These are phyloP conservation scores for Hanseniaspora valbyensis DNA, from an alignment of 805 yeast species.

Conservation along the genomic window DNA sequence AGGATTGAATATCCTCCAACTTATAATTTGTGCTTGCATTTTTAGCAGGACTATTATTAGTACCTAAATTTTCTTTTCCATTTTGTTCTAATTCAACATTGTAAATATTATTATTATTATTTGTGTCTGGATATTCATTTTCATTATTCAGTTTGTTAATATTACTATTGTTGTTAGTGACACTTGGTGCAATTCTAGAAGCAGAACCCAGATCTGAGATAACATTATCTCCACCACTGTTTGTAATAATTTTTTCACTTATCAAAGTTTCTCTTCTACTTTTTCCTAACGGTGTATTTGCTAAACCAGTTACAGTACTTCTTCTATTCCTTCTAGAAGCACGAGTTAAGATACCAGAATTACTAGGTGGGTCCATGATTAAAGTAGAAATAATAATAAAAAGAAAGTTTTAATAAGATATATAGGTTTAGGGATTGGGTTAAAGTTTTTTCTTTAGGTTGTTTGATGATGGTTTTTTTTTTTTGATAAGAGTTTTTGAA, in stretches of 20 bases:
- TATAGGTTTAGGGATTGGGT: too few species aligned
- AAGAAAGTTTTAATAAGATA: too few species aligned
- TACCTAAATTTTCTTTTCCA: neutral
- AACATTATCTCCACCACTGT: neutral
- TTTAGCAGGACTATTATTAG: neutral
- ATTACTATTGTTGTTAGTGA: neutral
- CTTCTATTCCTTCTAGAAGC: conserved; percentile 9
- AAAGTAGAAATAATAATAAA: neutral
- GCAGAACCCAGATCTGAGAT: conserved; percentile 8
- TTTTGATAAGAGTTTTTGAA: too few species aligned
- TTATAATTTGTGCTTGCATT: neutral
- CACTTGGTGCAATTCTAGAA: neutral
- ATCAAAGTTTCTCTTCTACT: conserved; percentile 2
- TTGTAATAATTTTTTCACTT: neutral
- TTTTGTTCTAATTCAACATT: neutral
- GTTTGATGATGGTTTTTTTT: too few species aligned
- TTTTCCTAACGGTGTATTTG: neutral
- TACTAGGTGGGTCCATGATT: conserved; percentile 6
- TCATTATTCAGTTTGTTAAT: neutral
- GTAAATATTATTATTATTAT: neutral
- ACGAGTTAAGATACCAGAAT: neutral
- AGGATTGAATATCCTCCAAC: neutral
- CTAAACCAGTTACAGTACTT: conserved; percentile 9
- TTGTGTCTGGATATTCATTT: neutral
- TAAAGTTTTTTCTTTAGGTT: too few species aligned